Percentiles rank a stretch among this genome's conserved stretches.
phyloP scores from a whole-genome alignment of 805 yeast species.

The Metschnikowia lochheadii region DNA sequence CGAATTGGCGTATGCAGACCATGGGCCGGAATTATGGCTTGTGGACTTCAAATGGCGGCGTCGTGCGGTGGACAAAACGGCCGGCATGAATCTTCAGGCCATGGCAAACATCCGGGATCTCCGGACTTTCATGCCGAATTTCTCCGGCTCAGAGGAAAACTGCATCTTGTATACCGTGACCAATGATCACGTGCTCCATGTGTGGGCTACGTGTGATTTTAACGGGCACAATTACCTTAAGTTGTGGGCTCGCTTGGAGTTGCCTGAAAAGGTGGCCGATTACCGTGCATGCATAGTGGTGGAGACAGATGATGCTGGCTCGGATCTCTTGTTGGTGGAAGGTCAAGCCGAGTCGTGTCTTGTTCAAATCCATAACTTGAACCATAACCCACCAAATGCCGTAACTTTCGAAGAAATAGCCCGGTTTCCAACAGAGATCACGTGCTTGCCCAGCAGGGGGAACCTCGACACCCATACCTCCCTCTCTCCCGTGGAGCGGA shows the following conservation, averaged over 20 bases:
- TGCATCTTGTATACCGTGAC: slow-evolving; percentile 59
- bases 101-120: slow-evolving; percentile 36
- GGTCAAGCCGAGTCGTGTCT: slow-evolving; percentile 35
- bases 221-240: slow-evolving; percentile 55
- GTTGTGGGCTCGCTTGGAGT: slow-evolving; percentile 49
- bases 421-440: slow-evolving; percentile 6
- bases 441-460: slow-evolving; percentile 11
- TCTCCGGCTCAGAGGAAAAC: slow-evolving; percentile 30
- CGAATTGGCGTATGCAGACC: slow-evolving; percentile 66
- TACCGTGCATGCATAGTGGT: slow-evolving; percentile 7
- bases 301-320: slow-evolving; percentile 6
- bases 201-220: slow-evolving; percentile 65
- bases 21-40: slow-evolving; percentile 47
- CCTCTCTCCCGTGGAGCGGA: neutral
- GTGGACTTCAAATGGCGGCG: slow-evolving; percentile 39
- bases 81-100: slow-evolving; percentile 10
- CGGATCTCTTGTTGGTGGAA: slow-evolving; percentile 37
- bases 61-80: slow-evolving; percentile 31
- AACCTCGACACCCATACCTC: neutral
- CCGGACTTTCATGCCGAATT: slow-evolving; percentile 28
- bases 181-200: slow-evolving; percentile 53
- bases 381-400: slow-evolving; percentile 52
- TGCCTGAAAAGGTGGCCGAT: slow-evolving; percentile 11
- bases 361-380: slow-evolving; percentile 48
- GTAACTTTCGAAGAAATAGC: slow-evolving; percentile 39